Conservation (phyloP, 2,329 filamentous ascomycete genomes). For the Phialocephala sp. region DNA sequence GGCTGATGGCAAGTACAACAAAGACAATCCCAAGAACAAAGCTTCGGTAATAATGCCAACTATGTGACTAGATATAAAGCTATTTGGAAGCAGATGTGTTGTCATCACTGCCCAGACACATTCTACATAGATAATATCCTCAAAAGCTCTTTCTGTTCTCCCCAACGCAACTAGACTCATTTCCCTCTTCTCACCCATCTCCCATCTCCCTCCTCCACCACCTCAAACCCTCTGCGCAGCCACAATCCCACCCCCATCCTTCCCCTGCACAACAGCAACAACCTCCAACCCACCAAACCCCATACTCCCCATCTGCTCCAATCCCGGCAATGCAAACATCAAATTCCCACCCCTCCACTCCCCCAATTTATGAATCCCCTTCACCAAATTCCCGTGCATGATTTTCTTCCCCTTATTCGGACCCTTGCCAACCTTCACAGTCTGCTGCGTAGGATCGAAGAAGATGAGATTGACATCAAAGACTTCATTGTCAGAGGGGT, state of each 20-base stretch:
- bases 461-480: slow-evolving; percentile 27
- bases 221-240: too few species aligned
- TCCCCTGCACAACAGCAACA: slow-evolving; percentile 26
- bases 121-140: not conserved
- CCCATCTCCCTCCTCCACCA: slow-evolving; percentile 27
- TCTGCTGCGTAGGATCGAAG: slow-evolving; percentile 40
- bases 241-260: too few species aligned
- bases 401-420: slow-evolving; percentile 45
- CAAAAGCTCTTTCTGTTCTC: not conserved
- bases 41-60: too few species aligned
- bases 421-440: slow-evolving; percentile 43
- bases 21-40: too few species aligned
- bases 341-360: slow-evolving; percentile 45
- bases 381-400: slow-evolving; percentile 43
- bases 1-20: too few species aligned
- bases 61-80: too few species aligned
- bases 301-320: slow-evolving; percentile 23
- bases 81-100: too few species aligned
- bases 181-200: slow-evolving; percentile 38
- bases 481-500: too few species aligned
- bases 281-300: slow-evolving; percentile 38
- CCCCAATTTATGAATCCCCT: slow-evolving; percentile 43
- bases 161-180: not conserved
- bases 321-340: slow-evolving; percentile 35
- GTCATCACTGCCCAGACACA: too few species aligned